phyloP scores from a whole-genome alignment of 768 basidiomycete species.

The Dioszegia hungarica region DNA sequence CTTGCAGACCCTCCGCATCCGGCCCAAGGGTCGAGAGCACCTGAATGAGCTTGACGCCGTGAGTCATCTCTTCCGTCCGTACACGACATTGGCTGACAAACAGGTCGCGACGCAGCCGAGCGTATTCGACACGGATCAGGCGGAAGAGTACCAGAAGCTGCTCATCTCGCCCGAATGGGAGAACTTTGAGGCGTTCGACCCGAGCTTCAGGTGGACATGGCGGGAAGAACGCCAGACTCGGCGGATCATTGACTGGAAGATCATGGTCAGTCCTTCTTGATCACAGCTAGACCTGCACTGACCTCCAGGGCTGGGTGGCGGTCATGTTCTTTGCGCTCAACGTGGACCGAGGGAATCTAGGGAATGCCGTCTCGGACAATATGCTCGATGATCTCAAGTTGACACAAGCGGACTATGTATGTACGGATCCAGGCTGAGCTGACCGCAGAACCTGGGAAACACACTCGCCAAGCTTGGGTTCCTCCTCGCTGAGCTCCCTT shows the following conservation, averaged over 20 bases:
- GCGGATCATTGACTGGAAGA: conserved; percentile 59
- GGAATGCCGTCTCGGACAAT: conserved; percentile 66
- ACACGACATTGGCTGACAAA: neutral
- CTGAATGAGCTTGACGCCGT: conserved; percentile 5
- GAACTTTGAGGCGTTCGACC: conserved; percentile 58
- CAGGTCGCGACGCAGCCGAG: conserved; percentile 38
- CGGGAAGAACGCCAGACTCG: conserved; percentile 58
- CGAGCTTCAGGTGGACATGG: conserved; percentile 66
- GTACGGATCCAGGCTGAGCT: neutral
- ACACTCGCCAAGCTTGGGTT: conserved; percentile 55
- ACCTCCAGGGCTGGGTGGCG: conserved; percentile 30
- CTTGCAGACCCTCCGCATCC: neutral
- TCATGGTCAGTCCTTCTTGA: conserved; percentile 52
- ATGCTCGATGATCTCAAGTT: conserved; percentile 61
- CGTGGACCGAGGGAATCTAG: conserved; percentile 55
- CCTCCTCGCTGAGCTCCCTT: conserved; percentile 59
- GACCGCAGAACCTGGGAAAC: conserved; percentile 52
- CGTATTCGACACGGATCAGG: conserved; percentile 37
- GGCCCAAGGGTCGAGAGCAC: neutral
- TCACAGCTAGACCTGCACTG: neutral
- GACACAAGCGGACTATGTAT: conserved; percentile 50
- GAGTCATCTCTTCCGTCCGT: neutral
- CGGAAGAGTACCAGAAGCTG: conserved; percentile 17
- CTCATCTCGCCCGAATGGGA: conserved; percentile 14
- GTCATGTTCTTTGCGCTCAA: conserved; percentile 59